Percentiles rank a stretch among this genome's conserved stretches.
Conservation (phyloP, 2,329 filamentous ascomycete genomes). For the Cercospora sp. region DNA sequence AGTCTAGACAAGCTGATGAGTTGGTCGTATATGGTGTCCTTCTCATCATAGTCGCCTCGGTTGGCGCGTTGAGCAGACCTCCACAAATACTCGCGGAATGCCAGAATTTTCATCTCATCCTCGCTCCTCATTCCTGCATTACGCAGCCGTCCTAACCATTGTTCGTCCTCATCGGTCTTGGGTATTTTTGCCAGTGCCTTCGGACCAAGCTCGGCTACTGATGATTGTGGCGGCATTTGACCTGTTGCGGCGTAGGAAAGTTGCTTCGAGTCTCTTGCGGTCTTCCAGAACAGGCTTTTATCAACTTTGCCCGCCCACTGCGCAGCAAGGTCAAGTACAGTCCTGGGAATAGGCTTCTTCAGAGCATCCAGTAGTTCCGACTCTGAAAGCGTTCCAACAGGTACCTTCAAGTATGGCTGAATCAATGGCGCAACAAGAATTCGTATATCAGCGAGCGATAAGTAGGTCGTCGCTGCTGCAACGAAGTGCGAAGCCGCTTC, state of each 20-base stretch:
- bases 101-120: constrained; percentile 86
- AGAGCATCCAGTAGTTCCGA: constrained; percentile 74
- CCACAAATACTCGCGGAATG: constrained; percentile 88
- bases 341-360: constrained; percentile 75
- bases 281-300: constrained; percentile 83
- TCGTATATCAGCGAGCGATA: constrained; percentile 76
- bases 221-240: constrained; percentile 58
- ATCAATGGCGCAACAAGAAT: constrained; percentile 82
- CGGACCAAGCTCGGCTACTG: constrained; percentile 57
- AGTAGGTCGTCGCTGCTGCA: constrained; percentile 69
- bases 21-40: constrained; percentile 56
- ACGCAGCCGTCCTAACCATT: constrained; percentile 82
- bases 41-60: constrained; percentile 53
- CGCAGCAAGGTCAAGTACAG: constrained; percentile 80
- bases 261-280: constrained; percentile 67
- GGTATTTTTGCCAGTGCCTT: constrained; percentile 63
- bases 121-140: constrained; percentile 79
- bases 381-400: constrained; percentile 69
- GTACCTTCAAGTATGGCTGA: constrained; percentile 75
- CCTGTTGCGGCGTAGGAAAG: constrained; percentile 56
- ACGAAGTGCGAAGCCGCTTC: constrained; percentile 86
- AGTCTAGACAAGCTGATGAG: constrained; percentile 74
- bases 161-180: constrained; percentile 89
- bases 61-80: constrained; percentile 72
- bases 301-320: constrained; percentile 73